A percentile compares a stretch with the other conserved stretches of the same genome.
phyloP scores from a whole-genome alignment of 331 rosid species.

The Arachis monticola region DNA sequence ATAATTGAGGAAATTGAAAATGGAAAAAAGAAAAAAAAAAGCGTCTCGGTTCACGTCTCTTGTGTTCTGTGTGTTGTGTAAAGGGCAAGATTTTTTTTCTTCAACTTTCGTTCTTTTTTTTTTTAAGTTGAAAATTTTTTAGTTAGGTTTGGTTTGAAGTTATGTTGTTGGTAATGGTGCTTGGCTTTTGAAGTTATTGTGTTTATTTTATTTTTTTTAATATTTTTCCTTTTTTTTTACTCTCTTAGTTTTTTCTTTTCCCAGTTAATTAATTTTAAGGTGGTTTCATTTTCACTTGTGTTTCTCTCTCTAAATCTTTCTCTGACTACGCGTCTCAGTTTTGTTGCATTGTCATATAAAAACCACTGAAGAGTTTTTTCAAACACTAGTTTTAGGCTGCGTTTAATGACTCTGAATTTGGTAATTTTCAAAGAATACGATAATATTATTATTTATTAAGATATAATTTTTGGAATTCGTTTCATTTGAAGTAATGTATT shows the following conservation, averaged over 20 bases:
- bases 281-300: neutral
- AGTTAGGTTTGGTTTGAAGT: neutral
- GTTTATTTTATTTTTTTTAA: neutral
- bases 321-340: neutral
- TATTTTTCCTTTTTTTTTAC: neutral
- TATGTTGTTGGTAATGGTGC: neutral
- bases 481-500: too few relatives aligned
- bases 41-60: conserved; percentile 54
- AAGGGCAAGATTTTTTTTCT: neutral
- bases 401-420: too few relatives aligned
- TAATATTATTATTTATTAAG: too few relatives aligned
- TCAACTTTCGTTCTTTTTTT: neutral
- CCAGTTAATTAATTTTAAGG: too few relatives aligned
- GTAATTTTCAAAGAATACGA: too few relatives aligned
- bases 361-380: neutral
- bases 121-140: neutral
- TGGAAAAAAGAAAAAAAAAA: conserved; percentile 7
- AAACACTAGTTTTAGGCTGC: too few relatives aligned
- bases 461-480: too few relatives aligned
- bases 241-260: too few relatives aligned
- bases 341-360: neutral
- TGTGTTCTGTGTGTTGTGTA: neutral
- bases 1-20: neutral
- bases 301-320: neutral
- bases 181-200: too few relatives aligned